Conservation (phyloP, 345 rosid species). For the Ricinus communis region DNA sequence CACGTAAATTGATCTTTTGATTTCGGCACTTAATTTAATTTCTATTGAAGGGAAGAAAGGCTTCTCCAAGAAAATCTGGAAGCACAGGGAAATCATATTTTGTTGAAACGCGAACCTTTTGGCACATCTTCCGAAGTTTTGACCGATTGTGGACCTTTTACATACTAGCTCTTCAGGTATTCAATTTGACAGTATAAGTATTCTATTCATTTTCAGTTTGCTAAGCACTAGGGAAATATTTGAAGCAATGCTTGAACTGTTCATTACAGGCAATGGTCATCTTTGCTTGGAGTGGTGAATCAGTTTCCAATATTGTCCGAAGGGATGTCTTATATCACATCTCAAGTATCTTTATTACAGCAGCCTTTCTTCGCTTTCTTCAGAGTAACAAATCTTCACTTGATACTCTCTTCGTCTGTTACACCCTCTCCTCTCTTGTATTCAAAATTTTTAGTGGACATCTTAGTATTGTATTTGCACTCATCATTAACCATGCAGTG, state of each 20-base stretch:
- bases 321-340: slow-evolving; percentile 65
- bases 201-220: background rate
- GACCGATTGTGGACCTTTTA: slow-evolving; percentile 95
- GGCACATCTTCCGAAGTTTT: slow-evolving; percentile 95
- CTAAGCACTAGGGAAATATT: background rate
- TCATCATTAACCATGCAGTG: background rate
- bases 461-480: background rate
- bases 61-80: slow-evolving; percentile 41
- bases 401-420: background rate
- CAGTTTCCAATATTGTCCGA: slow-evolving; percentile 51
- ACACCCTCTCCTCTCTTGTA: background rate
- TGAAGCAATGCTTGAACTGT: slow-evolving; percentile 17
- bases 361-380: slow-evolving; percentile 81
- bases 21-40: slow-evolving; percentile 15
- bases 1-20: slow-evolving; percentile 19
- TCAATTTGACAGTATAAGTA: slow-evolving; percentile 7
- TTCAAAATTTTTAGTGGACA: background rate
- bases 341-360: slow-evolving; percentile 93
- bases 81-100: slow-evolving; percentile 93
- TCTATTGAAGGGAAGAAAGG: slow-evolving; percentile 60
- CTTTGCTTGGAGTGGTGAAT: slow-evolving; percentile 69
- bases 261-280: slow-evolving; percentile 76
- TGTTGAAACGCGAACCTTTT: slow-evolving; percentile 86
- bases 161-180: slow-evolving; percentile 83
- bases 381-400: slow-evolving; percentile 56